A percentile compares a stretch with the other conserved stretches of the same genome.
Evolutionary conservation across 2,329 filamentous ascomycete species (phyloP).

Genomic region (Botrytis tulipae): DNA sequence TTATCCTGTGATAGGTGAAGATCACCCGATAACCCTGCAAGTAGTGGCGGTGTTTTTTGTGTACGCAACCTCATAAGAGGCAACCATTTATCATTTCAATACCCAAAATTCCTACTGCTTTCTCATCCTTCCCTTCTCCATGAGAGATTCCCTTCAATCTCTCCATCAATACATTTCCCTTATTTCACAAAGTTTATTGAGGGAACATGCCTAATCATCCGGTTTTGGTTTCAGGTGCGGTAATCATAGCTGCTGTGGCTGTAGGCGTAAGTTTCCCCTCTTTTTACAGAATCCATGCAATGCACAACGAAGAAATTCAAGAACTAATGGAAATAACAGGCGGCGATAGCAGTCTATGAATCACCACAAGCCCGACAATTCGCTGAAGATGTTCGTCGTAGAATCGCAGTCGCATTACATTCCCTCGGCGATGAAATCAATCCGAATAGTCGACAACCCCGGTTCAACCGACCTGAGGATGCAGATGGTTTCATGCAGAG

Average conservation of each 20-base stretch:
- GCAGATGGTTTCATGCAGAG: conserved; percentile 61
- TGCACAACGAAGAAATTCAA: neutral
- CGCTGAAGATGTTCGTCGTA: conserved; percentile 59
- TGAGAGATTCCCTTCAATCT: neutral
- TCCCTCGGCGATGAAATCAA: conserved; percentile 57
- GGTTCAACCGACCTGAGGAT: conserved; percentile 65
- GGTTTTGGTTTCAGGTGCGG: conserved; percentile 36
- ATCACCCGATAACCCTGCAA: conserved; percentile 19
- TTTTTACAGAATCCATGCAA: conserved; percentile 3
- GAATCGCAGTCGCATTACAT: conserved; percentile 59
- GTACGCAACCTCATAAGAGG: conserved; percentile 16
- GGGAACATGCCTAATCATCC: conserved; percentile 38
- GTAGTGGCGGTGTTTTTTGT: conserved; percentile 18
- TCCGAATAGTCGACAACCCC: conserved; percentile 43
- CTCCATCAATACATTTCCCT: neutral
- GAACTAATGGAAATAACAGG: conserved; percentile 28
- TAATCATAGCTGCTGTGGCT: conserved; percentile 37
- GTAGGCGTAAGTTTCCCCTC: conserved; percentile 35
- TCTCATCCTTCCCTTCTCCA: conserved; percentile 7
- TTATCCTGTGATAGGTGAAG: conserved; percentile 16
- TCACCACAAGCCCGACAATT: conserved; percentile 61
- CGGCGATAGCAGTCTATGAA: conserved; percentile 53
- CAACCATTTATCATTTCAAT: conserved; percentile 13
- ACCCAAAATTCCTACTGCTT: conserved; percentile 4
- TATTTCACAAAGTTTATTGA: conserved; percentile 17